phyloP scores from a whole-genome alignment of 148 eudicot genomes.

The Salicornia ramosissima region DNA sequence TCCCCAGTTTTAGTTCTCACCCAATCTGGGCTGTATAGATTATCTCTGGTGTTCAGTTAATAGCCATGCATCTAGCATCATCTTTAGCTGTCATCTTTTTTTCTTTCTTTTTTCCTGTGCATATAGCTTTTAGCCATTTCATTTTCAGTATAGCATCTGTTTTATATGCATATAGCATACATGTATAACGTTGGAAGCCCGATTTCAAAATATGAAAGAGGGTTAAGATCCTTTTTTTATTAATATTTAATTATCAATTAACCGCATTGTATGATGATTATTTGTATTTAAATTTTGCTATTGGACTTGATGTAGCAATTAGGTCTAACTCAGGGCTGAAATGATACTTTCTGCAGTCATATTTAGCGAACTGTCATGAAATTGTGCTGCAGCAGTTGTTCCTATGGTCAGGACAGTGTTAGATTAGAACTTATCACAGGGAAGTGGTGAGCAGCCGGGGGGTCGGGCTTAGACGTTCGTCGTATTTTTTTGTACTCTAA shows the following conservation, averaged over 20 bases:
- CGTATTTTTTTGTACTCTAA: too few species aligned
- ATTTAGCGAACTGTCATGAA: background rate
- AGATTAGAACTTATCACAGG: too few species aligned
- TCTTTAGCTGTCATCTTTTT: slow-evolving; percentile 20
- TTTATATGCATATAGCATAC: slow-evolving; percentile 26
- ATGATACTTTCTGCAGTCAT: background rate
- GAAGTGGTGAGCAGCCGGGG: too few species aligned
- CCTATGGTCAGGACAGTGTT: too few species aligned
- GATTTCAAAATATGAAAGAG: slow-evolving; percentile 42
- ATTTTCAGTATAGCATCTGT: slow-evolving; percentile 24
- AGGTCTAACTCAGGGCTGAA: background rate
- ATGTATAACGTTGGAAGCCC: slow-evolving; percentile 24
- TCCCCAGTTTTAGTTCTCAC: slow-evolving; percentile 26
- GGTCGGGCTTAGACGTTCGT: too few species aligned
- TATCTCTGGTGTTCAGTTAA: slow-evolving; percentile 43
- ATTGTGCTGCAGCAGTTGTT: too few species aligned
- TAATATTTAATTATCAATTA: background rate
- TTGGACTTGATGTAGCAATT: background rate
- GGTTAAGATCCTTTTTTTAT: slow-evolving; percentile 18
- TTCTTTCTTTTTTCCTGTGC: slow-evolving; percentile 33
- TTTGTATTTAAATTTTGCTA: background rate
- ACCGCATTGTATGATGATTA: background rate
- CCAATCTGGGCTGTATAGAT: slow-evolving; percentile 52
- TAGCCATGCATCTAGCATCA: slow-evolving; percentile 31
- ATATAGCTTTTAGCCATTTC: slow-evolving; percentile 26